These are phyloP conservation scores for Saccharum spontaneum DNA, from an alignment of 176 grass and related monocot species.

Conservation along the genomic window DNA sequence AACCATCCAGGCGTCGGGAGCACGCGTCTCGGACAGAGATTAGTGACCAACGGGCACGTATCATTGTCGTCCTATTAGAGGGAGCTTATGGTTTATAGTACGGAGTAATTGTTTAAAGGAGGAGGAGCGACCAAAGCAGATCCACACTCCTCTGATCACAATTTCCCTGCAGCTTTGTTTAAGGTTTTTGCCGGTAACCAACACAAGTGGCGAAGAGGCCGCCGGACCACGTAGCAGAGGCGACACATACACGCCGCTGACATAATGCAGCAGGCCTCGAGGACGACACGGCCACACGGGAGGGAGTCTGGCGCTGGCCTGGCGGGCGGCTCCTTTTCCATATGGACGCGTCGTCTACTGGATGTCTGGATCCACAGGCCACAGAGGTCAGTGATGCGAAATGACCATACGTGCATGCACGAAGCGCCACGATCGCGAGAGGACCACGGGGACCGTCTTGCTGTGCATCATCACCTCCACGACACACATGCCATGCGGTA, in stretches of 20 bases:
- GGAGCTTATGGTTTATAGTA: neutral
- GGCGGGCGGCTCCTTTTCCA: neutral
- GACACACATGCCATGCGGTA: no score
- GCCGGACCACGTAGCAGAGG: neutral
- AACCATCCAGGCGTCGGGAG: neutral
- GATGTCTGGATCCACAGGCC: neutral
- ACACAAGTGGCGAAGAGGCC: neutral
- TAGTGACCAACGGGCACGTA: neutral
- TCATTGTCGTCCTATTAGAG: neutral
- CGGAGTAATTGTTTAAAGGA: neutral
- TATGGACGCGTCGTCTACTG: neutral
- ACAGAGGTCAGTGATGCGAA: neutral
- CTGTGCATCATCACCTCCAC: no score
- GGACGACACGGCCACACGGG: neutral
- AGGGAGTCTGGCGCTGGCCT: no score
- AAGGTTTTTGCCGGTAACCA: neutral
- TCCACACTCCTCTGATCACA: neutral
- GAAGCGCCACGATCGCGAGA: neutral
- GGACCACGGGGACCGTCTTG: neutral
- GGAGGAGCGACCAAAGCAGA: constrained; percentile 4
- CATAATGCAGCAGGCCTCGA: neutral
- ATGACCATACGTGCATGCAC: neutral
- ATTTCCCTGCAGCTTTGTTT: neutral
- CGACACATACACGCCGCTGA: no score
- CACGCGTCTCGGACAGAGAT: constrained; percentile 21